These are phyloP conservation scores for Eragrostis nindensis DNA, from an alignment of 176 grass and related monocot genomes.

Conservation along the genomic window DNA sequence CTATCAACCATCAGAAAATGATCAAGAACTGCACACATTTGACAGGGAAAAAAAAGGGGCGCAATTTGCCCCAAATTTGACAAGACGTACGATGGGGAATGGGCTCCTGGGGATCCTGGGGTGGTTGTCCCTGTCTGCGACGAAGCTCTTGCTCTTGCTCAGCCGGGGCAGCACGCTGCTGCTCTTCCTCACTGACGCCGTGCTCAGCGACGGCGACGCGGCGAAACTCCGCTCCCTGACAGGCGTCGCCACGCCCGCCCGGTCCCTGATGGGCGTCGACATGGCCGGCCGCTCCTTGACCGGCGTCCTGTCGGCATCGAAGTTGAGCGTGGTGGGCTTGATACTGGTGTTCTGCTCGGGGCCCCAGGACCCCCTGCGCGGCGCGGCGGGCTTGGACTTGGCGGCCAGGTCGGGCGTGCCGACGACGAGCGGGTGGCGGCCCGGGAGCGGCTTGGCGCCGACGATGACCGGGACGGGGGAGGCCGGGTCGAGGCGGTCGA, in stretches of 20 bases:
- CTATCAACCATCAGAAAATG: not conserved
- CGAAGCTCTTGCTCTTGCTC: conserved; percentile 59
- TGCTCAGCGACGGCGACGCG: conserved; percentile 37
- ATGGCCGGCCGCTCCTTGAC: conserved; percentile 48
- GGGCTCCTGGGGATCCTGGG: conserved; percentile 76
- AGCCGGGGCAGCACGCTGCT: conserved; percentile 52
- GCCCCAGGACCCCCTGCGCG: conserved; percentile 66
- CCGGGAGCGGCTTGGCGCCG: conserved; percentile 60
- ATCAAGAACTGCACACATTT: not conserved
- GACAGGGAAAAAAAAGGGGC: not conserved
- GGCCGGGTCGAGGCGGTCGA: conserved; percentile 75
- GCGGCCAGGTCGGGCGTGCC: conserved; percentile 69
- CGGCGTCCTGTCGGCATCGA: conserved; percentile 66
- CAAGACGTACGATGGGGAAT: conserved; percentile 47
- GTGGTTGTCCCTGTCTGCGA: conserved; percentile 41
- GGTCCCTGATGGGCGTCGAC: conserved; percentile 64
- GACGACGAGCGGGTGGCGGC: conserved; percentile 69
- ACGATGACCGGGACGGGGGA: conserved; percentile 79
- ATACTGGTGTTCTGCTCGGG: conserved; percentile 48
- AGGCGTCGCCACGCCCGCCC: not conserved
- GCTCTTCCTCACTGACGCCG: conserved; percentile 60
- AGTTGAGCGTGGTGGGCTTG: conserved; percentile 66
- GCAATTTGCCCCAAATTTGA: not conserved
- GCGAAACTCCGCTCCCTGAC: not conserved
- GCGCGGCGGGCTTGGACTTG: conserved; percentile 29